A percentile compares a stretch with the other conserved stretches of the same genome.
Conservation (phyloP, 2,329 filamentous ascomycete genomes). For the Curvularia sp. region DNA sequence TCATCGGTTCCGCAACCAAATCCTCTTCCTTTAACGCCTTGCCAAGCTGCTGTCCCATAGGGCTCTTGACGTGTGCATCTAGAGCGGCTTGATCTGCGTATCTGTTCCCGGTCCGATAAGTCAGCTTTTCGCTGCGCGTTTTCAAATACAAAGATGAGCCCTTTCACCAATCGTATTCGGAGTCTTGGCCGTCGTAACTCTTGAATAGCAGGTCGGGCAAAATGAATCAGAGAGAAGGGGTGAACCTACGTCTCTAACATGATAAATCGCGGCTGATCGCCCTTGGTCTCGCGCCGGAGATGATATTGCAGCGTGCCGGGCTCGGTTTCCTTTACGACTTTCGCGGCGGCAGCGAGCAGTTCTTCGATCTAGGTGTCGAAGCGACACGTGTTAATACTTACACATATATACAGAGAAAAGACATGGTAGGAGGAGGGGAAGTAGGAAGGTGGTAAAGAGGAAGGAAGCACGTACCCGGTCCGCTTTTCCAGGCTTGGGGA, state of each 20-base stretch:
- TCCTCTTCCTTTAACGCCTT: constrained; percentile 38
- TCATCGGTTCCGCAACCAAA: constrained; percentile 39
- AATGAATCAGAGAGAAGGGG: background rate
- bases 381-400: background rate
- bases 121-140: background rate
- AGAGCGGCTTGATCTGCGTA: constrained; percentile 40
- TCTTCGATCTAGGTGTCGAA: constrained; percentile 36
- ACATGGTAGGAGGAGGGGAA: no score
- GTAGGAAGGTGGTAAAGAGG: no score
- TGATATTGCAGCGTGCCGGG: constrained; percentile 45
- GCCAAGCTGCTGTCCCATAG: constrained; percentile 33
- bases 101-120: background rate
- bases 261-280: constrained; percentile 36
- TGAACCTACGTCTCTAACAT: constrained; percentile 44
- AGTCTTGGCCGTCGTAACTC: no score
- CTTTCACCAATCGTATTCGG: no score
- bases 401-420: background rate
- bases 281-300: constrained; percentile 39
- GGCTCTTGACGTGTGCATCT: constrained; percentile 34
- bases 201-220: no score
- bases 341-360: constrained; percentile 33
- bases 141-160: no score
- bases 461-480: constrained; percentile 31
- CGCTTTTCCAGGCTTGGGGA: constrained; percentile 42
- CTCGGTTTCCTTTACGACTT: constrained; percentile 41